Conservation (phyloP, 805 yeast species). For the Cyberlindnera xylosilytica region DNA sequence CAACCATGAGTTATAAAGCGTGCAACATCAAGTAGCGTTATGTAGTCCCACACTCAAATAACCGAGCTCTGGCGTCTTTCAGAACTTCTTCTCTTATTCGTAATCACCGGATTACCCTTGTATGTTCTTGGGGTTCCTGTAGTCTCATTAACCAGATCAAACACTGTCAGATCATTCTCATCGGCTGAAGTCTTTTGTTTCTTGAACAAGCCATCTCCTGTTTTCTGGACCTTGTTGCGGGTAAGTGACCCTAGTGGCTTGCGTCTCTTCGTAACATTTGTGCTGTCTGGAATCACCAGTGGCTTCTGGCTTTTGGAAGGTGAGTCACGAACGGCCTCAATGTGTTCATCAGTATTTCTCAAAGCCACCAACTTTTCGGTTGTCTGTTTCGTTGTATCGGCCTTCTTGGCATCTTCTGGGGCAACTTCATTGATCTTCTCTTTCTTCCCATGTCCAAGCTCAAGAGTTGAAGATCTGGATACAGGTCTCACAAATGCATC, state of each 20-base stretch:
- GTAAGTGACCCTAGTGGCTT: slow-evolving; percentile 21
- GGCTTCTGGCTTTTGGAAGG: slow-evolving; percentile 13
- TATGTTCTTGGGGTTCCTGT: slow-evolving; percentile 29
- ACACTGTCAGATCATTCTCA: slow-evolving; percentile 27
- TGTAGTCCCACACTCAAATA: too few relatives aligned
- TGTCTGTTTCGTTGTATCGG: too few relatives aligned
- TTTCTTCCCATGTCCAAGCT: too few relatives aligned
- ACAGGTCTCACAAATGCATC: slow-evolving; percentile 13
- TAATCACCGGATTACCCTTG: slow-evolving; percentile 23
- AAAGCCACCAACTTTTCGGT: too few relatives aligned
- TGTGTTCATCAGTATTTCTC: slow-evolving; percentile 9
- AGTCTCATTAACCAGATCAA: slow-evolving; percentile 29
- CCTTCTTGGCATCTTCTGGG: too few relatives aligned
- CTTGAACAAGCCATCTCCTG: slow-evolving; percentile 7
- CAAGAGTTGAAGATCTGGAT: neutral
- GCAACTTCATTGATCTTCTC: too few relatives aligned
- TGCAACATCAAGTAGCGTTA: too few relatives aligned
- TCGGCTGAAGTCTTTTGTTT: slow-evolving; percentile 7
- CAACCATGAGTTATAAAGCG: neutral
- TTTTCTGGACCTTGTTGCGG: slow-evolving; percentile 20
- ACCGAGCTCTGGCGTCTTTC: slow-evolving; percentile 28
- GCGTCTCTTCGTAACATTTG: slow-evolving; percentile 28
- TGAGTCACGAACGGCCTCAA: slow-evolving; percentile 13
- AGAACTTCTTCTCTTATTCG: slow-evolving; percentile 13
- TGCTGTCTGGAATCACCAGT: slow-evolving; percentile 20